phyloP scores from a whole-genome alignment of 2,329 filamentous ascomycete species.

The Sporothrix luriei region DNA sequence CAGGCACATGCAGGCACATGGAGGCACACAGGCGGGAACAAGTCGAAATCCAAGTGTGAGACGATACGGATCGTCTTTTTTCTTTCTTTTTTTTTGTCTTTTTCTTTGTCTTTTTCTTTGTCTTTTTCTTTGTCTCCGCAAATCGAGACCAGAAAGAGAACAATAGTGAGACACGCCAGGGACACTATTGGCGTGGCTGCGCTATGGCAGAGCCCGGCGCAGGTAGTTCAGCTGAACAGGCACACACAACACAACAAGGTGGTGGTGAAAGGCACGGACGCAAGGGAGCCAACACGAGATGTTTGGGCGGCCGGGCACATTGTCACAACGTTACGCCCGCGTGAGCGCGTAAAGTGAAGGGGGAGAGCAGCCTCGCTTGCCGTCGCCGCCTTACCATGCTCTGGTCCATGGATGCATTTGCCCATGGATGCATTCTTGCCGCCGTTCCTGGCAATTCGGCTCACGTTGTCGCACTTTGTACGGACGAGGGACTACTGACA shows the following conservation, averaged over 20 bases:
- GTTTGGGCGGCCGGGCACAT: neutral
- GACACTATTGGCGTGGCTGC: neutral
- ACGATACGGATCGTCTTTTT: conserved; percentile 15
- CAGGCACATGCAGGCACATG: no score
- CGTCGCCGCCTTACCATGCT: conserved; percentile 12
- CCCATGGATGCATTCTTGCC: conserved; percentile 9
- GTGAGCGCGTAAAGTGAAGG: neutral
- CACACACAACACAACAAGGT: neutral
- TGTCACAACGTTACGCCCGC: neutral
- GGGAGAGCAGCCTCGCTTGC: neutral
- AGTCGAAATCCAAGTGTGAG: neutral
- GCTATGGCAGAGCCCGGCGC: neutral
- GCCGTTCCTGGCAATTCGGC: neutral
- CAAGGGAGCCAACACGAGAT: neutral
- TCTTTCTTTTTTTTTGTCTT: no score
- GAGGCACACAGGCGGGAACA: neutral
- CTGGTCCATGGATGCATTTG: conserved; percentile 12
- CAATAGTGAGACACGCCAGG: neutral
- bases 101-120: no score
- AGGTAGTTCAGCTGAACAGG: conserved; percentile 21
- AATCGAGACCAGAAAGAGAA: neutral
- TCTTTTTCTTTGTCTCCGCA: conserved; percentile 21
- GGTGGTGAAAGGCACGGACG: conserved; percentile 6
- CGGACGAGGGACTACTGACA: no score
- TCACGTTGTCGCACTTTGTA: neutral